A percentile compares a stretch with the other conserved stretches of the same genome.
Conservation (phyloP, 2,329 filamentous ascomycete genomes). For the Calonectria pseudoturangicola region DNA sequence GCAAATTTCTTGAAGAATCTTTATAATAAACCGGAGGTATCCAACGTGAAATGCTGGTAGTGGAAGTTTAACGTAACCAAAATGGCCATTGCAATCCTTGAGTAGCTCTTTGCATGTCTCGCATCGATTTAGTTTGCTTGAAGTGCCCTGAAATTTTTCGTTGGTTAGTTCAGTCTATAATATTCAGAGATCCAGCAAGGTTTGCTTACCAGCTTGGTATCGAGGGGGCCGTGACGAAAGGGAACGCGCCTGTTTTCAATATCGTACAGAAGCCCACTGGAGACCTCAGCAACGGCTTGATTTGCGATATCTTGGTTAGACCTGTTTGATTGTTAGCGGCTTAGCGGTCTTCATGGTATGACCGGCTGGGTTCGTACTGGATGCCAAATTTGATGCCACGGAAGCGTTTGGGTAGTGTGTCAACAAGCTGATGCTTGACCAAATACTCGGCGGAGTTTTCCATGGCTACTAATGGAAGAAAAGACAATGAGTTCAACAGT, state of each 20-base stretch:
- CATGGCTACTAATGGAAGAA: not conserved
- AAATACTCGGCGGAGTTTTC: constrained; percentile 56
- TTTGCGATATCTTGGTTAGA: constrained; percentile 96
- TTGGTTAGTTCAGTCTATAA: not conserved
- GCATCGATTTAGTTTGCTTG: constrained; percentile 87
- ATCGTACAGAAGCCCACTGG: constrained; percentile 94
- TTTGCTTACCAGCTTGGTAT: constrained; percentile 80
- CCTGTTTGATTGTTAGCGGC: constrained; percentile 64
- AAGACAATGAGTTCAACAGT: no score
- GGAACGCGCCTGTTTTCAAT: constrained; percentile 85
- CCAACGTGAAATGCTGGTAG: constrained; percentile 97
- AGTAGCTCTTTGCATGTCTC: constrained; percentile 88
- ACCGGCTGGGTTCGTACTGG: constrained; percentile 72
- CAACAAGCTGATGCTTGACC: constrained; percentile 91
- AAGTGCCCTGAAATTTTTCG: constrained; percentile 77
- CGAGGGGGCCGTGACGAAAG: constrained; percentile 89
- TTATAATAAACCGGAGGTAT: constrained; percentile 94
- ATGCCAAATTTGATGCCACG: constrained; percentile 96
- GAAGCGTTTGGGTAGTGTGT: constrained; percentile 92
- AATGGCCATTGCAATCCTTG: constrained; percentile 93
- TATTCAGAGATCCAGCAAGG: not conserved
- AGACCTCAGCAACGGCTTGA: constrained; percentile 95
- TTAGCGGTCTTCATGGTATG: not conserved
- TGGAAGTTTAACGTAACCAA: constrained; percentile 92
- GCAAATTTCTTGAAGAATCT: constrained; percentile 95